These are phyloP conservation scores for Colletotrichum eremochloae DNA, from an alignment of 2,329 filamentous ascomycete genomes.

Conservation along the genomic window DNA sequence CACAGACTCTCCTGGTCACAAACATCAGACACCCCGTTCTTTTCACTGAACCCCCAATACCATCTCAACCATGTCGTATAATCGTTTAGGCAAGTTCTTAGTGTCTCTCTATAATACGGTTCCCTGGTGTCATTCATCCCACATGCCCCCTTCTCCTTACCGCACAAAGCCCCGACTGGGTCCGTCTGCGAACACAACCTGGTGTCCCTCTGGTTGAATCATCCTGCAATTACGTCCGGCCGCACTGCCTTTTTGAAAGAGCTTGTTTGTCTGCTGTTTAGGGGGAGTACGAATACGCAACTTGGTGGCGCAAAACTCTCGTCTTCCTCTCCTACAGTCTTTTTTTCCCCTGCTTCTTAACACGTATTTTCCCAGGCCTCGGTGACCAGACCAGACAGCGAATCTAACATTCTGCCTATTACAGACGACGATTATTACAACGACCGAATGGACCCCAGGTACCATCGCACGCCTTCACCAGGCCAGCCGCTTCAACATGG, in stretches of 20 bases:
- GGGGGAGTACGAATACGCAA: conserved; percentile 30
- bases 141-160: conserved; percentile 26
- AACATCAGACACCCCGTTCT: conserved; percentile 43
- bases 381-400: neutral
- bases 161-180: conserved; percentile 32
- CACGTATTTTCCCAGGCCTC: neutral
- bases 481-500: conserved; percentile 78
- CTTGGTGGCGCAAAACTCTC: conserved; percentile 31
- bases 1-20: conserved; percentile 39
- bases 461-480: conserved; percentile 80
- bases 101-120: conserved; percentile 45
- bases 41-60: conserved; percentile 33
- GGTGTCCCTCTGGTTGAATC: conserved; percentile 8
- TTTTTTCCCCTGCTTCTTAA: conserved; percentile 29
- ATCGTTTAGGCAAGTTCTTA: conserved; percentile 75
- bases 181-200: conserved; percentile 21
- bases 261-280: conserved; percentile 15
- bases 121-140: conserved; percentile 42
- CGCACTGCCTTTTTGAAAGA: conserved; percentile 16
- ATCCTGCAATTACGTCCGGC: conserved; percentile 18
- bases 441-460: conserved; percentile 68
- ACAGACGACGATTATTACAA: conserved; percentile 73
- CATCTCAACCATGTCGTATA: conserved; percentile 74
- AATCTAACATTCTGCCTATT: conserved; percentile 44
- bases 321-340: conserved; percentile 18